These are phyloP conservation scores for Conoideocrella luteorostrata DNA, from an alignment of 2,329 filamentous ascomycete genomes.

Conservation along the genomic window DNA sequence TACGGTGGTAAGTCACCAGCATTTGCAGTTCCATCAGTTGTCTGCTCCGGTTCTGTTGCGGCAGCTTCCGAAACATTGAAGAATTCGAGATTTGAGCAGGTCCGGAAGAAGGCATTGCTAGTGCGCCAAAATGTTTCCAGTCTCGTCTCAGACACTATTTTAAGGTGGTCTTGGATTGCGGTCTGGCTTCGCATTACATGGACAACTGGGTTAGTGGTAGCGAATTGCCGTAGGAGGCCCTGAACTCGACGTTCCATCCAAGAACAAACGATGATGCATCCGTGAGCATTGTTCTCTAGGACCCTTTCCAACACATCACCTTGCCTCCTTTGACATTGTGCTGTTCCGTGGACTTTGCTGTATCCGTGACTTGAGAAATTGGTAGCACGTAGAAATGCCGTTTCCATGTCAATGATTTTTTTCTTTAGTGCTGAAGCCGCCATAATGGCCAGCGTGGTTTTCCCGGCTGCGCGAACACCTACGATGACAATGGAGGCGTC, in stretches of 20 bases:
- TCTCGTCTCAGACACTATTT: constrained; percentile 47
- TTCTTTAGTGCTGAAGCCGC: constrained; percentile 64
- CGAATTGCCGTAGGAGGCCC: constrained; percentile 53
- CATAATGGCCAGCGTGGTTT: constrained; percentile 70
- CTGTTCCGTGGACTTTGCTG: constrained; percentile 54
- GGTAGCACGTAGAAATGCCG: constrained; percentile 57
- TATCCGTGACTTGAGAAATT: constrained; percentile 57
- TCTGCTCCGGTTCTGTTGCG: constrained; percentile 10
- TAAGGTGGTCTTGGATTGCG: constrained; percentile 58
- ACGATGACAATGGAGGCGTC: constrained; percentile 68
- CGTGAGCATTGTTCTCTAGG: constrained; percentile 50
- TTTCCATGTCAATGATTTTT: constrained; percentile 63
- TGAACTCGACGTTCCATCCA: constrained; percentile 62
- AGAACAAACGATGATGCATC: constrained; percentile 65
- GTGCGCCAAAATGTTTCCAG: constrained; percentile 52
- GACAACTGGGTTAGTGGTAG: constrained; percentile 61
- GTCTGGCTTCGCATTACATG: constrained; percentile 60
- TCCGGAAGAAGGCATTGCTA: constrained; percentile 52
- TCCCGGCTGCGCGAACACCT: constrained; percentile 67
- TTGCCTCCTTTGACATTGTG: constrained; percentile 58
- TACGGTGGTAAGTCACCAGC: constrained; percentile 49
- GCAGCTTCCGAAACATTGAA: constrained; percentile 62
- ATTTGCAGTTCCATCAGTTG: not conserved
- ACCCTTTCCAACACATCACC: constrained; percentile 54
- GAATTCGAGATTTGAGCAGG: constrained; percentile 69